Evolutionary conservation across 2,329 filamentous ascomycete genomes (phyloP).

Genomic region (Aspergillus tubingensis): DNA sequence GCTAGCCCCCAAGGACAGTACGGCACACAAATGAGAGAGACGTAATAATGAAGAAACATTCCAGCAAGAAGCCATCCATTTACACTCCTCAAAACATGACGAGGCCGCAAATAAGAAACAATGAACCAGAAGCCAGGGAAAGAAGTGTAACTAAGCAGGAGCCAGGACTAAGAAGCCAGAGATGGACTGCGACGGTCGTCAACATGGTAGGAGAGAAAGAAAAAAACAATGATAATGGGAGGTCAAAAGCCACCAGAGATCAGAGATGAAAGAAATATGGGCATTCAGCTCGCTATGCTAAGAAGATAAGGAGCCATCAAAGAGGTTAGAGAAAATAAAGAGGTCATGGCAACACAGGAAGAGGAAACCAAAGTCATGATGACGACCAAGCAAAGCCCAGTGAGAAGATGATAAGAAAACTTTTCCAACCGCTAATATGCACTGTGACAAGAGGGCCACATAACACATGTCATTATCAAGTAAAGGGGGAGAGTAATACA

Average conservation of each 20-base stretch:
- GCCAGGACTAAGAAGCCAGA: neutral
- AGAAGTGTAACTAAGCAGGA: neutral
- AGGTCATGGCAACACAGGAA: constrained; percentile 28
- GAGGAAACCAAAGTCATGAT: constrained; percentile 27
- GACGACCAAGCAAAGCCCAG: constrained; percentile 27
- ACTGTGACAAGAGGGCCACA: constrained; percentile 40
- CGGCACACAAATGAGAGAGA: neutral
- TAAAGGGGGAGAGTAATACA: constrained; percentile 41
- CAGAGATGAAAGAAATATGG: constrained; percentile 24
- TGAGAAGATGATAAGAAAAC: constrained; percentile 34
- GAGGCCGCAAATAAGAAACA: neutral
- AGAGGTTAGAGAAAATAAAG: constrained; percentile 24
- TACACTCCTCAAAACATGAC: neutral
- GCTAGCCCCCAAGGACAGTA: neutral
- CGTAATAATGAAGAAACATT: neutral
- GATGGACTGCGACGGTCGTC: constrained; percentile 6
- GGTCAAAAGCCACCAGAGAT: constrained; percentile 2
- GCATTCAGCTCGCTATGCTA: constrained; percentile 43
- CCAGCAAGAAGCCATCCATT: constrained; percentile 5
- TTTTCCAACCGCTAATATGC: constrained; percentile 49
- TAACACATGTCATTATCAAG: constrained; percentile 45
- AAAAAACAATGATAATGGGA: neutral
- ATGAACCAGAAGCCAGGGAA: neutral
- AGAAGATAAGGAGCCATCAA: constrained; percentile 24
- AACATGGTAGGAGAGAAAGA: constrained; percentile 2